These are phyloP conservation scores for Cordia subcordata DNA, from an alignment of 257 asterid genomes.

Conservation along the genomic window DNA sequence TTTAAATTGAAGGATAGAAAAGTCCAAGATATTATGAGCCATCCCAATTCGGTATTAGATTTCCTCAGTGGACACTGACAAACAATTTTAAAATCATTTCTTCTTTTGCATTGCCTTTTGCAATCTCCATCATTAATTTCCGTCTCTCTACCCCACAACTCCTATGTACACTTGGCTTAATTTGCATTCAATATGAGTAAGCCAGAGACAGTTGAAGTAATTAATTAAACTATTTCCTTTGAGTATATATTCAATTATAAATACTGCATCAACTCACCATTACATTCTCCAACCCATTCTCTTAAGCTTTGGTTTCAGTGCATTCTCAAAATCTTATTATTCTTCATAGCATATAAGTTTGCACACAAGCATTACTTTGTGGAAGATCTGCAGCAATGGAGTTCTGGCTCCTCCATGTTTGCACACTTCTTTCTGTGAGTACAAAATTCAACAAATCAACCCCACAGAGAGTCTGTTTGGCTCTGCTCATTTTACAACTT, in stretches of 20 bases:
- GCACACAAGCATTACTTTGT: background rate
- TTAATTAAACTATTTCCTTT: too few relatives aligned
- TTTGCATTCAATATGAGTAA: conserved; percentile 18
- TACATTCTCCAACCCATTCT: conserved; percentile 1
- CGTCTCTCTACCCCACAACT: background rate
- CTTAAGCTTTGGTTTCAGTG: background rate
- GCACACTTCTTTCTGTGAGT: conserved; percentile 68
- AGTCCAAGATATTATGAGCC: background rate
- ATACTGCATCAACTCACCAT: conserved; percentile 12
- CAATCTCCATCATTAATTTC: too few relatives aligned
- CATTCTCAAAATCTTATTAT: too few relatives aligned
- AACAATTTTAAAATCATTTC: background rate
- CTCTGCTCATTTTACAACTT: too few relatives aligned
- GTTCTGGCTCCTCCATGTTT: conserved; percentile 37
- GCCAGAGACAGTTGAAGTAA: conserved; percentile 40
- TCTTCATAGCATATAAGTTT: too few relatives aligned
- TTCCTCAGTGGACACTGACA: background rate
- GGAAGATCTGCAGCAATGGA: conserved; percentile 29
- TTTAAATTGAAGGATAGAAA: background rate
- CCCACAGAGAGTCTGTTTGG: too few relatives aligned
- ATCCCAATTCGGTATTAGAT: conserved; percentile 10
- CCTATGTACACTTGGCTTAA: conserved; percentile 8
- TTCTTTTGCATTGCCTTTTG: background rate
- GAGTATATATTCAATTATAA: conserved; percentile 29
- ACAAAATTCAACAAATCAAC: background rate